Evolutionary conservation across 2,329 filamentous ascomycete species (phyloP), one percentile per base, ranked within the genome.

Genomic region (Fusarium continuum): DNA sequence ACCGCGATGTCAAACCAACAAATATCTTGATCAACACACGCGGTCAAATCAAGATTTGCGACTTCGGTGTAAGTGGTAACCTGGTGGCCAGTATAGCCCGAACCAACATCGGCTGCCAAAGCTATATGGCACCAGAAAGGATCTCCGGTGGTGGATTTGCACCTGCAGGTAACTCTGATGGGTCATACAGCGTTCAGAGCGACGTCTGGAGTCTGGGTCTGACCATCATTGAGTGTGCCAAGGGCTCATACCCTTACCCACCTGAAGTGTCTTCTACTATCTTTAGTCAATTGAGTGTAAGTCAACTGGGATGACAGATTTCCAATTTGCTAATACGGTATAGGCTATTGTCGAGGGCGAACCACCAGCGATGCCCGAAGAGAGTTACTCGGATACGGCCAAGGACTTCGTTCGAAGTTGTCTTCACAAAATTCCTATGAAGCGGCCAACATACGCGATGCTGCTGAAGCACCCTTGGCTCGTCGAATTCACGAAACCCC

Each of bases 61-160:
- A 99, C 77, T 99, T 99, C 75, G 95, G 95, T 53, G 95, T 99
- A 51, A 96, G 91, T 67, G 95, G 95, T 48, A 99, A 99, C 71
- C 80, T 99, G 20, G 95, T 99, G 19, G 94, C 95, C 20, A 97
- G 93, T 79, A 98, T 98, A 71, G 95, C 95, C 46, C 97, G 96
- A 79, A 99, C 95, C 23, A 99, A 99, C 74, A 99, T 99, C 71
- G 95, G 95, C 32, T 99, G 95, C 73, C 95, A 99, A 78, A 97
- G 93, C 73, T 99, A 99, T 79, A 99, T 99, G 95, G 95, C 95
- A 0, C 95, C 95, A 0, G 95, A 99, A 77, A 84, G 95, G 65
- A 99, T 99, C 71, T 92, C 92, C 8, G 92, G 92, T 43, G 93
- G 93, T 53, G 90, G 90, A 19, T 87, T 93, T 71, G 87, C 91